Percentiles rank a stretch among this genome's conserved stretches.
phyloP scores from a whole-genome alignment of 495 filamentous ascomycete genomes.

The Aspergillus mulundensis region DNA sequence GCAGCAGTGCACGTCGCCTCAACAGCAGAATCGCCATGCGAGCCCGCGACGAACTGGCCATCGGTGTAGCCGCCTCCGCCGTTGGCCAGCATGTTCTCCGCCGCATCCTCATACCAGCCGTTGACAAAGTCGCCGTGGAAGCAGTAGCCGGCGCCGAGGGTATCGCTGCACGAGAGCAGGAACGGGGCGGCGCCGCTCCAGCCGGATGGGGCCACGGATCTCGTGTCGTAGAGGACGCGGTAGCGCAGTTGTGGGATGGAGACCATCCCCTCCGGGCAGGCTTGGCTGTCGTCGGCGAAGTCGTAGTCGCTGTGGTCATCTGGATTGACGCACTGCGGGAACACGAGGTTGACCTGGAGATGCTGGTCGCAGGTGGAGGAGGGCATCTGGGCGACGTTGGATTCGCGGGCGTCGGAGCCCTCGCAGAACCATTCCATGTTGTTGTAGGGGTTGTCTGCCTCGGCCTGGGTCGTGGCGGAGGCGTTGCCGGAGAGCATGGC shows the following conservation, averaged over 20 bases:
- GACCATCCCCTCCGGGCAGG: constrained; percentile 18
- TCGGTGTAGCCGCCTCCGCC: constrained; percentile 8
- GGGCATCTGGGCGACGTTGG: constrained; percentile 13
- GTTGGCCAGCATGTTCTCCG: constrained; percentile 18
- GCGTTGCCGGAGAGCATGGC: constrained; percentile 19
- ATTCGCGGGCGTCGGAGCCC: constrained; percentile 3
- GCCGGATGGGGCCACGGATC: constrained; percentile 13
- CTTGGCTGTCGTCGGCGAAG: constrained; percentile 15
- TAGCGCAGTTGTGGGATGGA: constrained; percentile 20
- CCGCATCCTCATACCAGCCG: constrained; percentile 23
- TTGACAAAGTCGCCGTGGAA: constrained; percentile 22
- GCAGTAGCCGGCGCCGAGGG: constrained; percentile 16
- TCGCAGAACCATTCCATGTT: constrained; percentile 21
- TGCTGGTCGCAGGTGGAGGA: constrained; percentile 17
- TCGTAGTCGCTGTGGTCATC: constrained; percentile 14
- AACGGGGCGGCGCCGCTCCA: constrained; percentile 18
- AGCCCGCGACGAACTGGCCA: constrained; percentile 13
- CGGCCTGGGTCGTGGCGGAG: constrained; percentile 14
- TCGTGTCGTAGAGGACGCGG: constrained; percentile 20
- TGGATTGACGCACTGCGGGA: constrained; percentile 19
- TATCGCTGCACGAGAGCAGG: constrained; percentile 15
- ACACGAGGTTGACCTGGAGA: constrained; percentile 17
- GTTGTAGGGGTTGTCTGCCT: constrained; percentile 9
- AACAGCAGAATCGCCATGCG: constrained; percentile 8
- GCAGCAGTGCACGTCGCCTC: not conserved